These are phyloP conservation scores for Magnusiomyces ingens DNA, from an alignment of 1,139 yeast species.

Conservation along the genomic window DNA sequence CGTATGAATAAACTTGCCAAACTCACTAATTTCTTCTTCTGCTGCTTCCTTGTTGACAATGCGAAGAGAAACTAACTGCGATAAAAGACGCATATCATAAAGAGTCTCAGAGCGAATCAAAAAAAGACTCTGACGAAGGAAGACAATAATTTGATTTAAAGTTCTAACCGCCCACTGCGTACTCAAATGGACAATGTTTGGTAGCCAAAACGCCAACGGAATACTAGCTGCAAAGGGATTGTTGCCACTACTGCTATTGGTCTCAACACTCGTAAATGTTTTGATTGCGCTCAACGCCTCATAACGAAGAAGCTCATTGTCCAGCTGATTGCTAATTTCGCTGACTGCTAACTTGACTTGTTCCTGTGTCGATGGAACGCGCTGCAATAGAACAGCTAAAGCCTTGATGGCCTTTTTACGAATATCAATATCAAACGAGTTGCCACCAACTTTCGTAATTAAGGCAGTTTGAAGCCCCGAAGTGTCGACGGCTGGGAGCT, in stretches of 20 bases:
- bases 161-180: conserved; percentile 21
- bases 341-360: conserved; percentile 17
- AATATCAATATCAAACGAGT: conserved; percentile 45
- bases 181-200: conserved; percentile 8
- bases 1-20: conserved; percentile 4
- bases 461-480: conserved; percentile 25
- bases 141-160: conserved; percentile 17
- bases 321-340: conserved; percentile 24
- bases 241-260: too few relatives aligned
- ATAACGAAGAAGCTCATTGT: conserved; percentile 30
- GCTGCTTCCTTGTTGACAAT: neutral
- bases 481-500: conserved; percentile 2
- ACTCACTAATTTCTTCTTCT: conserved; percentile 1
- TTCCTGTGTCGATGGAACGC: conserved; percentile 20
- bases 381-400: conserved; percentile 31
- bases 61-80: conserved; percentile 7
- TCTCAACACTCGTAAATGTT: conserved; percentile 15
- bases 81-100: conserved; percentile 22
- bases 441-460: conserved; percentile 36
- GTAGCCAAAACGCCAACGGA: neutral
- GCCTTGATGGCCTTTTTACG: conserved; percentile 42
- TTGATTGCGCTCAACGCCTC: conserved; percentile 26
- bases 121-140: conserved; percentile 24
- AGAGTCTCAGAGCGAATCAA: conserved; percentile 26
- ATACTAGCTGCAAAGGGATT: conserved; percentile 2